Base-by-base conservation (phyloP, 352 stramenopile species). In the Phytophthora sp. region DNA sequence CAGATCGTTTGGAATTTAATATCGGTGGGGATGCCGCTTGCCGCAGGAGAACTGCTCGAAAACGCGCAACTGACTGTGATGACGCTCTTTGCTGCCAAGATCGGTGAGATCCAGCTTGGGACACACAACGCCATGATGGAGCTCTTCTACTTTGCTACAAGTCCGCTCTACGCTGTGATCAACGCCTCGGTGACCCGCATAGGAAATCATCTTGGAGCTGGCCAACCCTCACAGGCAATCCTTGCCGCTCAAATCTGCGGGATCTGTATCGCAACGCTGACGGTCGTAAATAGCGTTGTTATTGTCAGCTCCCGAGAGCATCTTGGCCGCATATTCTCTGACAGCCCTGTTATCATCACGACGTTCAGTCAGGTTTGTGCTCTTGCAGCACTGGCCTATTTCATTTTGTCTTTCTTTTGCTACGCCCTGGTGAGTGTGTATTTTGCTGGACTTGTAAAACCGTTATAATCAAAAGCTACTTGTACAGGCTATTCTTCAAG, bases 61-160 rank as follows among this genome's bases (percentile, higher is more conserved):
- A 89, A 96, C 56, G 59, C 69, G 9, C 87, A 94, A 72, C 66
- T 96, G n/a, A 74, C 84, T 18, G 85, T 74, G 26, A 81, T 94
- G 63, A 82, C 85, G 35, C 48, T 96, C 11, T 89, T 96, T 31
- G 77, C 87, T 7, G 81, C 76, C 23, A 74, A 60, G 37, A 84
- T 93, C 39, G 81, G 84, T 26, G 80, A 94, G 45, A 62, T 88
- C 12, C 81, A 94, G 44, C 64, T 96, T 2, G 87, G 77, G 15
- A 79, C 87, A 13, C 83, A 96, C 65, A 92, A 86, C 45, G 76
- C 84, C 6, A 96, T 93, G 85, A 88, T 94, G 73, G 84, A 93
- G 62, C 67, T 94, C n/a, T 90, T 94, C 58, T 88, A 79, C 65
- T 88, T 96, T 45, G 73, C 83, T 23, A 89, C 83, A 6, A 80